These are phyloP conservation scores for Citrus inodora DNA, from an alignment of 345 rosid species.

Conservation along the genomic window DNA sequence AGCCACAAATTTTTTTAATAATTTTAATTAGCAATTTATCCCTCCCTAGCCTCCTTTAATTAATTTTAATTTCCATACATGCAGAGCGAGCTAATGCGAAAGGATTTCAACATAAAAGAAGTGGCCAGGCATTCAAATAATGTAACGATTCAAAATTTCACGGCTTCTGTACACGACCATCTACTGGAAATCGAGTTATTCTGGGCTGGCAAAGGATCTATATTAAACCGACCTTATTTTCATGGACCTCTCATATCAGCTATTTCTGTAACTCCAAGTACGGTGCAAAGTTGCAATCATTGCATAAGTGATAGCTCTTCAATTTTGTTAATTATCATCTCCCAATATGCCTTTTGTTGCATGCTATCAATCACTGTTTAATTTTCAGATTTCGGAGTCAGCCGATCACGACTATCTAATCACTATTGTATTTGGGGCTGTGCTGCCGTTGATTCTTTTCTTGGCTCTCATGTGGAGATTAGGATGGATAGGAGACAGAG, in stretches of 20 bases:
- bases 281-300: background rate
- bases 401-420: background rate
- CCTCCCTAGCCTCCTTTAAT: no score
- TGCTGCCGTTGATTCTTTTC: background rate
- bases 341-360: no score
- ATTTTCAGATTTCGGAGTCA: slow-evolving; percentile 6
- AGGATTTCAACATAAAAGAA: slow-evolving; percentile 13
- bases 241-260: slow-evolving; percentile 25
- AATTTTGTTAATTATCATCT: background rate
- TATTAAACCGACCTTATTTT: background rate
- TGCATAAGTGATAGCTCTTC: background rate
- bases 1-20: no score
- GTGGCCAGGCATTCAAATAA: background rate
- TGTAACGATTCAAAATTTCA: background rate
- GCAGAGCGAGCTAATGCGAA: background rate
- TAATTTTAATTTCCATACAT: background rate
- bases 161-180: background rate
- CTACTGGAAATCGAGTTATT: background rate
- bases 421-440: background rate
- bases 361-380: no score
- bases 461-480: slow-evolving; percentile 12
- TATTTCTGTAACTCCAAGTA: slow-evolving; percentile 13
- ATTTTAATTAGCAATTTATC: no score
- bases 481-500: slow-evolving; percentile 17
- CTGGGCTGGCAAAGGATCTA: slow-evolving; percentile 22